Conservation (phyloP, 1,139 yeast genomes). For the Lodderomyces jiufengensis region DNA sequence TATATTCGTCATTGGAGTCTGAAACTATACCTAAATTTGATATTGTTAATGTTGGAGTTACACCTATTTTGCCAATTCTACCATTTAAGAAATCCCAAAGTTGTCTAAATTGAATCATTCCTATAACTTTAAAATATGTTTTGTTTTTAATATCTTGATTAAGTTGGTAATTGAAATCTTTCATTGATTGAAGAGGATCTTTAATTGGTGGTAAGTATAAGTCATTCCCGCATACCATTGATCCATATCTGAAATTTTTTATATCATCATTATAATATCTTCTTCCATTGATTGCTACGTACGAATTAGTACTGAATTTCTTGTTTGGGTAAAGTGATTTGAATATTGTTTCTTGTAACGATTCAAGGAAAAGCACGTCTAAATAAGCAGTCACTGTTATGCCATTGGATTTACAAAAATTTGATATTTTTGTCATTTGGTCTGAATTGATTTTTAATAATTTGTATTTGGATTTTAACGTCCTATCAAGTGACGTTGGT, state of each 20-base stretch:
- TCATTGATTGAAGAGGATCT: constrained; percentile 12
- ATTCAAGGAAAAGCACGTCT: constrained; percentile 18
- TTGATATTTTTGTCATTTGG: constrained; percentile 13
- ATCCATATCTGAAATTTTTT: constrained; percentile 18
- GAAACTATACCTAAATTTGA: constrained; percentile 21
- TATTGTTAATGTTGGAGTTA: constrained; percentile 17
- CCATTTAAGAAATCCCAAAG: constrained; percentile 13
- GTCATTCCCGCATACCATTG: constrained; percentile 19
- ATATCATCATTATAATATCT: constrained; percentile 20
- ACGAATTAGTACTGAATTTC: constrained; percentile 14
- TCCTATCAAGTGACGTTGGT: constrained; percentile 12
- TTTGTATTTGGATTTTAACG: constrained; percentile 14
- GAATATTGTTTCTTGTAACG: constrained; percentile 24
- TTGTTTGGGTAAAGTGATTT: constrained; percentile 11
- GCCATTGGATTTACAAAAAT: constrained; percentile 18
- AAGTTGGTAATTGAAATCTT: constrained; percentile 15
- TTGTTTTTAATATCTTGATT: constrained; percentile 12
- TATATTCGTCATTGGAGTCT: constrained; percentile 12
- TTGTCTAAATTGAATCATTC: constrained; percentile 15
- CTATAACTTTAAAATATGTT: constrained; percentile 15
- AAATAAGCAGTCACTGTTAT: constrained; percentile 28
- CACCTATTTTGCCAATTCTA: constrained; percentile 11
- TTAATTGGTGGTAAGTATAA: constrained; percentile 14
- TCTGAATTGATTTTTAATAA: constrained; percentile 16
- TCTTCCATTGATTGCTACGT: constrained; percentile 27